Evolutionary conservation across 2,329 filamentous ascomycete genomes (phyloP), one percentile per base, ranked within the genome.

Genomic region (Chaetomiaceae sp.): DNA sequence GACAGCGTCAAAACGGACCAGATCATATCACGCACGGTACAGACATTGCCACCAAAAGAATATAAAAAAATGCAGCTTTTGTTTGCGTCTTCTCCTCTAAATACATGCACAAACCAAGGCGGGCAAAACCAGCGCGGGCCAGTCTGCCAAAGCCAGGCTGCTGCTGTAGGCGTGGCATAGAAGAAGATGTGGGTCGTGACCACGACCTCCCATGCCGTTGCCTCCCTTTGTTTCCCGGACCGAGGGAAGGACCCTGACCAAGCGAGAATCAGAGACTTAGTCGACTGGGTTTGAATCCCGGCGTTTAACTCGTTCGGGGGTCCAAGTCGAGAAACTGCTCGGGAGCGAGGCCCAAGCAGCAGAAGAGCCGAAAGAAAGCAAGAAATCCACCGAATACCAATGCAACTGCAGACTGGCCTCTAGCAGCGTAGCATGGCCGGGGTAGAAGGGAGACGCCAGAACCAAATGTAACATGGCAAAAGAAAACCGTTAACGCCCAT

Each of bases 31-130:
- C 25, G n/a, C n/a, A n/a, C n/a, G n/a, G n/a, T n/a, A n/a, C n/a
- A n/a, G n/a, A 34, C n/a, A 3, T 10, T 20, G 25, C 16, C 8
- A 14, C 9, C 6, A 16, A 32, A 10, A 14, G 1, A 25, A 32
- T 37, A 33, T 43, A 38, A 51, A 33, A 47, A 38, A 51, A 51
- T 38, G 37, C 16, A 38, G 5, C 21, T 41, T 49, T 43, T 45
- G 34, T 46, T 41, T 45, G 29, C 29, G 5, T 46, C 38, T 8
- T 48, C 40, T 34, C 10, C 40, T 49, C 48, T 52, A 52, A 55
- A 48, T 55, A 55, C 48, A 55, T 42, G 48, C 53, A n/a, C n/a
- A 52, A 52, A 52, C 38, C 38, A 44, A 42, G 44, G 48, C 21
- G 11, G 32, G 36, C 42, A 21, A 41, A 13, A n/a, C 33, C 40